Conservation (phyloP, 2,329 filamentous ascomycete species). For the Cercospora zeae-maydis region DNA sequence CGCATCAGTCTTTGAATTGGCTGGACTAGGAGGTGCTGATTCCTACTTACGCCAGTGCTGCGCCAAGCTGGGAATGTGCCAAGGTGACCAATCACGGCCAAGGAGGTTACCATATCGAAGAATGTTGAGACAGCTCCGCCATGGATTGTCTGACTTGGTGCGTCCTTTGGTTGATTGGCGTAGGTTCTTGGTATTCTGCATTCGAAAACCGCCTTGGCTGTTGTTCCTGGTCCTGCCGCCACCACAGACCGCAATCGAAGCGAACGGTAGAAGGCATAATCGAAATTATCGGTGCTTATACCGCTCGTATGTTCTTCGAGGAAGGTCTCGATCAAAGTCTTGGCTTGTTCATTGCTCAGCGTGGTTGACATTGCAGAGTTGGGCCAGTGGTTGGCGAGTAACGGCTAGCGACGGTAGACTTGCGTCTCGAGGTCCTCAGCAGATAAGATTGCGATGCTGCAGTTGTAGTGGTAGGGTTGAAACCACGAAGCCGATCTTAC, state of each 20-base stretch:
- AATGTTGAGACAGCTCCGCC: conserved; percentile 50
- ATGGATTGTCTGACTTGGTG: conserved; percentile 19
- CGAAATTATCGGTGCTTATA: conserved; percentile 20
- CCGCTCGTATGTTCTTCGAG: conserved; percentile 3
- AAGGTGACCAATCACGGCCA: conserved; percentile 26
- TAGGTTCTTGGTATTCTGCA: conserved; percentile 20
- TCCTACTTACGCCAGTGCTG: background rate
- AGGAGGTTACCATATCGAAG: conserved; percentile 52
- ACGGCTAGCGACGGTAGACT: too few species aligned
- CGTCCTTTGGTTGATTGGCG: conserved; percentile 17
- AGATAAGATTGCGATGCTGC: too few species aligned
- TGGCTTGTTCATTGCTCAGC: background rate
- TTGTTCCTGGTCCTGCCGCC: conserved; percentile 5
- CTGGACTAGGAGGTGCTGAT: background rate
- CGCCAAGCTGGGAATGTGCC: conserved; percentile 9
- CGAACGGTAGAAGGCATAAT: conserved; percentile 14
- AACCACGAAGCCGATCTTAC: too few species aligned
- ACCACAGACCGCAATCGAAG: conserved; percentile 9
- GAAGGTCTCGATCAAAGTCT: background rate
- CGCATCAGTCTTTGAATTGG: background rate
- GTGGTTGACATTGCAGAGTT: background rate
- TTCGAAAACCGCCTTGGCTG: conserved; percentile 15
- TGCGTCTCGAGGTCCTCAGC: too few species aligned
- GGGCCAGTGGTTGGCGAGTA: too few species aligned
- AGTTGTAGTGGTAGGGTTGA: too few species aligned